These are phyloP conservation scores for Eucalyptus sp. DNA, from an alignment of 345 rosid species.

Conservation along the genomic window DNA sequence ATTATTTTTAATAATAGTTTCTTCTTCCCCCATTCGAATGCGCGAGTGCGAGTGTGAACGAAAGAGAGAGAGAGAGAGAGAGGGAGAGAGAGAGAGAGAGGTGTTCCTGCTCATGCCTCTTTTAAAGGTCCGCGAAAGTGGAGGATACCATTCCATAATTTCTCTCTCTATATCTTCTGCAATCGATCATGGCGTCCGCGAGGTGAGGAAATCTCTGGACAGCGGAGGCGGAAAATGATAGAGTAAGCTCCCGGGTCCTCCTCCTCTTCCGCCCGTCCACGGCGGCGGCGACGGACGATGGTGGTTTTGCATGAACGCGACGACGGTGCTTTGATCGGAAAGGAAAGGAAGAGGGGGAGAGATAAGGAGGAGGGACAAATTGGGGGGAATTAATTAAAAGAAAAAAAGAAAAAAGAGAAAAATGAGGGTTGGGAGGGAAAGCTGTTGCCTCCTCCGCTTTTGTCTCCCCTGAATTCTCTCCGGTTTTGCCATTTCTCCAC, in stretches of 20 bases:
- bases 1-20: not conserved
- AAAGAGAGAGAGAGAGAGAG: not conserved
- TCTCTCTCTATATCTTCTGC: not conserved
- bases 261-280: not conserved
- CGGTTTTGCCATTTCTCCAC: constrained; percentile 15
- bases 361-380: not conserved
- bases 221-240: not conserved
- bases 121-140: not conserved
- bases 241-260: not conserved
- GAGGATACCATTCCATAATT: not conserved
- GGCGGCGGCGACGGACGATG: not conserved
- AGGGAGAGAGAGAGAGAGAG: not conserved
- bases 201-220: not conserved
- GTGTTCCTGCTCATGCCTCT: not conserved
- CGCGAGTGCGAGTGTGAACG: not conserved
- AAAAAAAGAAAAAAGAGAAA: no score
- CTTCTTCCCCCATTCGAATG: not conserved
- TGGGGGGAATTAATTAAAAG: not conserved
- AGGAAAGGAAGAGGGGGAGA: not conserved
- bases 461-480: constrained; percentile 25
- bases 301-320: not conserved
- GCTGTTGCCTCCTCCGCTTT: constrained; percentile 9
- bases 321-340: not conserved
- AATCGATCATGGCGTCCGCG: not conserved
- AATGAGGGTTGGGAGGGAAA: rapidly evolving